Evolutionary conservation across 2,329 filamentous ascomycete genomes (phyloP), one percentile per base, ranked within the genome.

Genomic region (Talaromyces sp.): DNA sequence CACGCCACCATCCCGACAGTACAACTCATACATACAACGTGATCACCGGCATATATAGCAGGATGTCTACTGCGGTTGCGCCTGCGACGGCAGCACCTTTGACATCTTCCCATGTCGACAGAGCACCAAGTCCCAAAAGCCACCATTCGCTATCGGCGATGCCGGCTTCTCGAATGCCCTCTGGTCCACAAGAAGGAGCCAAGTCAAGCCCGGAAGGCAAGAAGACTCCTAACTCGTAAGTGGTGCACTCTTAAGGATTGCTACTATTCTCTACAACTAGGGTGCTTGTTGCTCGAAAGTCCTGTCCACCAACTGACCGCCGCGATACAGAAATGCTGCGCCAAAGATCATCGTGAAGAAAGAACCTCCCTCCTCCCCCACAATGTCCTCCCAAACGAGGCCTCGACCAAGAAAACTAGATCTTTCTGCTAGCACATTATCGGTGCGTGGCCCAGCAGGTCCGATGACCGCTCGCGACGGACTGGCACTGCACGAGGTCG

Each of bases 281-380:
- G 44, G 28, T 2, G 33, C 23, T 33, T 23, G 18, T 16, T 56
- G 5, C 54, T 52, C 28, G n/a, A 52, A 21, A 37, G 8, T 12
- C 8, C 31, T 37, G n/a, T 21, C 14, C 9, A 8, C 59, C 55
- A 37, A 61, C 37, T 12, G 71, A 35, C 73, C 72, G 3, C 73
- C 72, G 3, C 61, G 71, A 69, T 77, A 81, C 83, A 74, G 77
- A 79, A 58, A 78, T 82, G 64, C 90, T 25, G 52, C 62, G 18
- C 62, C 91, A 44, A 93, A 91, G 79, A 96, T 97, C 66, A 84
- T 96, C 67, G 93, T 99, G 64, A 98, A 98, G 83, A 97, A 97
- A 78, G 95, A 99, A 77, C 93, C 93, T 37, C 86, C 79, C 12
- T 80, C 89, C 46, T 97, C 93, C 54, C 93, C 93, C 60, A 89